A percentile compares a stretch with the other conserved stretches of the same genome.
Evolutionary conservation across 2,329 filamentous ascomycete species (phyloP).

Genomic region (Botryotinia narcissicola): DNA sequence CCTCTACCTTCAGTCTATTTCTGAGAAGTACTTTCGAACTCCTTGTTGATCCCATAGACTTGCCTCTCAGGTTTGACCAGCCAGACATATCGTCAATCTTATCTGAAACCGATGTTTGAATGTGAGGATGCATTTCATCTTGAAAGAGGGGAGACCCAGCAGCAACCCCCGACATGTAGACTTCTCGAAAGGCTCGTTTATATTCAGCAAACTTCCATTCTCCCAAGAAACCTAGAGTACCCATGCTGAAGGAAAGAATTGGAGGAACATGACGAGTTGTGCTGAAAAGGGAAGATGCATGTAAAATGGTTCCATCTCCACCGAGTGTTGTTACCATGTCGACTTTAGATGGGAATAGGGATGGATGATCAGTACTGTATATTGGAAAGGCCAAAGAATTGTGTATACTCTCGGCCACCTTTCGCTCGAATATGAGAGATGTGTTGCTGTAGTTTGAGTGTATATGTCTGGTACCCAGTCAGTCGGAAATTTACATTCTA

Average conservation of each 20-base stretch:
- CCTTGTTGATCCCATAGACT: slow-evolving; percentile 73
- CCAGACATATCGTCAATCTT: slow-evolving; percentile 44
- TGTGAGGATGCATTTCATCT: slow-evolving; percentile 37
- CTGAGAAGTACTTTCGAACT: slow-evolving; percentile 80
- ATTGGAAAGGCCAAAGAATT: slow-evolving; percentile 69
- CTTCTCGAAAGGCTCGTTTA: slow-evolving; percentile 86
- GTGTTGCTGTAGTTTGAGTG: slow-evolving; percentile 75
- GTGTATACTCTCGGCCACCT: slow-evolving; percentile 71
- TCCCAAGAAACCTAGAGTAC: slow-evolving; percentile 87
- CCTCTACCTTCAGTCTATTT: slow-evolving; percentile 80
- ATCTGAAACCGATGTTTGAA: slow-evolving; percentile 26
- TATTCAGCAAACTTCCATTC: slow-evolving; percentile 96
- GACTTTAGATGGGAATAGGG: slow-evolving; percentile 70
- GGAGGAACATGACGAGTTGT: slow-evolving; percentile 80
- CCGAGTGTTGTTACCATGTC: slow-evolving; percentile 89
- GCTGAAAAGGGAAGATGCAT: slow-evolving; percentile 83
- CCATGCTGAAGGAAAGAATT: slow-evolving; percentile 94
- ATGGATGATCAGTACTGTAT: slow-evolving; percentile 49
- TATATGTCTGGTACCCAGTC: slow-evolving; percentile 57
- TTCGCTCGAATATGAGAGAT: slow-evolving; percentile 78
- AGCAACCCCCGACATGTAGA: slow-evolving; percentile 76
- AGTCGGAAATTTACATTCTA: slow-evolving; percentile 13
- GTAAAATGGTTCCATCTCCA: slow-evolving; percentile 87
- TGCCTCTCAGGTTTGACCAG: slow-evolving; percentile 75
- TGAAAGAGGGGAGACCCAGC: slow-evolving; percentile 37